These are phyloP conservation scores for Linderniella brevidens DNA, from an alignment of 257 asterid species.

Conservation along the genomic window DNA sequence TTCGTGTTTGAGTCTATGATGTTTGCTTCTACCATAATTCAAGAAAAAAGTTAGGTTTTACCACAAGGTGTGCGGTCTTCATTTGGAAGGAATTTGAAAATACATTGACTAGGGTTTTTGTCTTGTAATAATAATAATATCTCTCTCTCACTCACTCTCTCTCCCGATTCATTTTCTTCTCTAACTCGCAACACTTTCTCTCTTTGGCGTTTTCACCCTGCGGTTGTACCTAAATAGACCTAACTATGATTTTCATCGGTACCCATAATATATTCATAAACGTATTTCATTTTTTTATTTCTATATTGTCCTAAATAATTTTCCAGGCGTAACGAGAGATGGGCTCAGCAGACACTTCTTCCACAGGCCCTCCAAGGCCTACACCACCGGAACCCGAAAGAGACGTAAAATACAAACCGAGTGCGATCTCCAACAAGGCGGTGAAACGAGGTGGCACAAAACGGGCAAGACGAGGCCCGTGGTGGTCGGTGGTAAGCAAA, in stretches of 20 bases:
- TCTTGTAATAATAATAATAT: constrained; percentile 5
- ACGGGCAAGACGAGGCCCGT: constrained; percentile 97
- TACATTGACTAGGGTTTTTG: constrained; percentile 20
- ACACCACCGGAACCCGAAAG: constrained; percentile 96
- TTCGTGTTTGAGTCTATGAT: background rate
- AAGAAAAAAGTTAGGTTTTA: background rate
- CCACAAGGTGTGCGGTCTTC: constrained; percentile 2
- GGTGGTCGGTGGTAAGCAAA: constrained; percentile 73
- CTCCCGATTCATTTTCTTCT: constrained; percentile 3
- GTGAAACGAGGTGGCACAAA: constrained; percentile 99
- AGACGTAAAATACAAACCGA: constrained; percentile 88
- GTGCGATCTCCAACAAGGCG: constrained; percentile 64
- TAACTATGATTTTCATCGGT: constrained; percentile 23
- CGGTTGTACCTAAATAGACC: constrained; percentile 49
- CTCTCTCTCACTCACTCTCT: constrained; percentile 1
- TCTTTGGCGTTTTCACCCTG: background rate
- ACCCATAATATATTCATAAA: background rate
- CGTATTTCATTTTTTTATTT: background rate
- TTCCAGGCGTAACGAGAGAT: constrained; percentile 75
- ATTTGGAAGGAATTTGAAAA: too few species aligned
- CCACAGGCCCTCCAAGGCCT: constrained; percentile 96
- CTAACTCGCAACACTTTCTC: background rate
- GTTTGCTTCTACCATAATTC: background rate
- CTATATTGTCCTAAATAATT: background rate
- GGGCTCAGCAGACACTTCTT: constrained; percentile 89